Base-by-base conservation (phyloP, 805 yeast genomes). In the Starmerella apicola region DNA sequence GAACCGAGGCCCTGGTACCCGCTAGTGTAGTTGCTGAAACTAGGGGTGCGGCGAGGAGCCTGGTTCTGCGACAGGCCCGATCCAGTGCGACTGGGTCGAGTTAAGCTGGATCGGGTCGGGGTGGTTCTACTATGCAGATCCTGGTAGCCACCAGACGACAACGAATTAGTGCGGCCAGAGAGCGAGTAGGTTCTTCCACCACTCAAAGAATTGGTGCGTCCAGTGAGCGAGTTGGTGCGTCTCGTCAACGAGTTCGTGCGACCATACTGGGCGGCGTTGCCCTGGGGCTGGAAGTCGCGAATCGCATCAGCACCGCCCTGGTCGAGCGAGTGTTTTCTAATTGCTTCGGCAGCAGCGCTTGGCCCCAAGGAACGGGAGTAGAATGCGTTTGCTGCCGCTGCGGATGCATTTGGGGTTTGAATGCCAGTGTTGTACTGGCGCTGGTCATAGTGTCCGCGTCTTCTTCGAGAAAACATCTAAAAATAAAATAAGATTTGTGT, bases 321-420 rank as follows among this genome's bases (percentile, higher is more conserved):
- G 43, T 53, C 55, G 19, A 54, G 44, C 24, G 58, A 54, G 40
- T 59, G 63, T 17, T 61, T 44, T 18, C 58, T 48, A 15, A 59
- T 38, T 17, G 64, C 63, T 33, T 62, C 55, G 3, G 64, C 63
- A 0, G 64, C 64, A 2, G 63, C 63, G 3, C 55, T 53, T 21
- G 49, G 37, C 22, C 54, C 50, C 23, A 43, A 41, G 30, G 41
- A 36, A 8, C 52, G 42, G 10, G 46, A 30, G 19, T 52, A 60
- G 37, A 26, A 43, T 8, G 52, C 44, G 26, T 71, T 59, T 3
- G 81, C 81, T 20, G 81, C 81, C 5, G 80, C 81, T 1, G 81
- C 81, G 36, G 70, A 70, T 3, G 72, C 60, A 42, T 54, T 51
- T n/a, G 51, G 46, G 24, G 49, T 48, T 17, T 50, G 54, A 13